These are phyloP conservation scores for Trichophyton equinum DNA, from an alignment of 2,329 filamentous ascomycete genomes.

Conservation along the genomic window DNA sequence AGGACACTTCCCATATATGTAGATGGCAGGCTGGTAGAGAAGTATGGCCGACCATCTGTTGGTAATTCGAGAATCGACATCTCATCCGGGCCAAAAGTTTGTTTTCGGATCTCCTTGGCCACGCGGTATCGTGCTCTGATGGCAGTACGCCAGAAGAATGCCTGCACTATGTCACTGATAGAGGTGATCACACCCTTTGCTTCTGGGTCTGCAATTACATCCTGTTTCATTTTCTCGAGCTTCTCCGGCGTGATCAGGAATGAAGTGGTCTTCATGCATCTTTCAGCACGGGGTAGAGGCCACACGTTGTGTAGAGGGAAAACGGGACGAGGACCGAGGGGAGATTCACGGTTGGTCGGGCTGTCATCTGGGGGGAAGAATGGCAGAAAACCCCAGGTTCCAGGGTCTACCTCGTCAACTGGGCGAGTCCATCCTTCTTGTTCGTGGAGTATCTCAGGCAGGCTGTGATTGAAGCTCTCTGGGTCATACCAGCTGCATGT, in stretches of 20 bases:
- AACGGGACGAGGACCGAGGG: neutral
- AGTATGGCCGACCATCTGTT: slow-evolving; percentile 3
- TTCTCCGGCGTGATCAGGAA: neutral
- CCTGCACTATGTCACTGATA: slow-evolving; percentile 5
- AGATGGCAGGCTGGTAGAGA: neutral
- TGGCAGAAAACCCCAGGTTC: slow-evolving; percentile 2
- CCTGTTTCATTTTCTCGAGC: slow-evolving; percentile 2
- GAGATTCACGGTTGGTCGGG: neutral
- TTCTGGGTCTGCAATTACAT: slow-evolving; percentile 1
- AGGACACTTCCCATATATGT: slow-evolving; percentile 5
- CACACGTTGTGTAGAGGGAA: slow-evolving; percentile 2
- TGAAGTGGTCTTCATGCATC: slow-evolving; percentile 3
- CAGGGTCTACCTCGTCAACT: neutral
- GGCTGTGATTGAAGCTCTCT: slow-evolving; percentile 3
- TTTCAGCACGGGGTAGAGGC: neutral
- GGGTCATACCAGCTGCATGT: slow-evolving; percentile 4
- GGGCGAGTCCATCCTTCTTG: slow-evolving; percentile 1
- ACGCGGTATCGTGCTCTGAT: slow-evolving; percentile 5
- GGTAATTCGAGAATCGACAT: slow-evolving; percentile 4
- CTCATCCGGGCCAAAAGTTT: neutral
- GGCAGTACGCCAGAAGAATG: slow-evolving; percentile 5
- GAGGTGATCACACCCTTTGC: neutral
- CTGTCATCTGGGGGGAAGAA: neutral
- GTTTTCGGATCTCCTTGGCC: neutral
- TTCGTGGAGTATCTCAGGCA: slow-evolving; percentile 1